Evolutionary conservation across 2,329 filamentous ascomycete genomes (phyloP), one percentile per base, ranked within the genome.

Genomic region (Cercospora janseana): DNA sequence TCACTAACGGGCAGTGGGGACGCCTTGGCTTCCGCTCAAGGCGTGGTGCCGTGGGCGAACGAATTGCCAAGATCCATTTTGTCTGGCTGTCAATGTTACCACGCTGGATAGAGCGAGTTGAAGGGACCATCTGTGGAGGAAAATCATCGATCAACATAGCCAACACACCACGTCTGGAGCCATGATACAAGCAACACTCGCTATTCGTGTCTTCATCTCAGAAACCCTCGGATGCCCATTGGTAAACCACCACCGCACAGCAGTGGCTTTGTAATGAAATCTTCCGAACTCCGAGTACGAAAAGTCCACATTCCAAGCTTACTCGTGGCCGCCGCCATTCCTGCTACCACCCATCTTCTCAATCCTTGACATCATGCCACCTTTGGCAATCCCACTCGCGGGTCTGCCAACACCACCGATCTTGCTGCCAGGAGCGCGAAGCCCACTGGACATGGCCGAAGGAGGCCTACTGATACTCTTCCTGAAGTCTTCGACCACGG

Each of bases 351-450:
- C 53, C 53, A 56, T 56, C 32, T 47, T 52, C 41, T 53, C 51
- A 23, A 53, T 53, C 21, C 51, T 26, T 18, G 40, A 46, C 51
- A 53, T 53, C 51, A 53, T 53, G 2, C 51, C 51, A 10, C 51
- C 47, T 23, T 49, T 49, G 7, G 41, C 46, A 18, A 47, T 47
- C 10, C 29, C 46, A 26, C 46, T 45, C 3, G 35, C 50, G n/a
- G 40, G 29, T 35, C 50, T 42, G 4, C 45, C 23, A 3, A 52
- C n/a, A 16, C 45, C 50, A 5, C 70, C 70, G 52, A 75, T 73
- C 40, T 74, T 74, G 57, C 77, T 79, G 57, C 76, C 74, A 4
- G 86, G 85, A 4, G 83, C 80, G 47, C 81, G 73, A 10, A 89
- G 71, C 2, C 83, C 61, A 24, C 51, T 52, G 24, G 27, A 41